Evolutionary conservation across 1,139 yeast genomes (phyloP).

Genomic region (Fermentozyma sake): DNA sequence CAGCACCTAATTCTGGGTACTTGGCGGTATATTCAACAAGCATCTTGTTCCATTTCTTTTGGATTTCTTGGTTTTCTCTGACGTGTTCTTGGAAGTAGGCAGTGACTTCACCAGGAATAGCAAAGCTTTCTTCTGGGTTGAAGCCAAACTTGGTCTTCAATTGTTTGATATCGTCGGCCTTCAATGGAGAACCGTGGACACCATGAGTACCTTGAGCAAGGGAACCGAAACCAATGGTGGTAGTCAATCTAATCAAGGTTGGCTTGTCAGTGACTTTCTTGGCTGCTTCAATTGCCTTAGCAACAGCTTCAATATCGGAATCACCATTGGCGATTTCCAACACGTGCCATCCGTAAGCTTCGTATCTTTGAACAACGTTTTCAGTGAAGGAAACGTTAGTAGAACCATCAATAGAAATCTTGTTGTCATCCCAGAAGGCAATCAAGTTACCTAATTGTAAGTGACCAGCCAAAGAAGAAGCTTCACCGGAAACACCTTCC

Average conservation of each 20-base stretch:
- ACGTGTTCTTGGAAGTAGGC: conserved; percentile 60
- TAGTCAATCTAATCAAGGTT: conserved; percentile 80
- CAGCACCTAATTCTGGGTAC: conserved; percentile 79
- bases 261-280: conserved; percentile 74
- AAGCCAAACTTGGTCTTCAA: conserved; percentile 83
- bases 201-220: conserved; percentile 79
- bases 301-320: conserved; percentile 68
- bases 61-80: conserved; percentile 54
- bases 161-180: conserved; percentile 88
- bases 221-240: conserved; percentile 96
- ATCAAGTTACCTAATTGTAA: conserved; percentile 90
- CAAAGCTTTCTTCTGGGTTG: conserved; percentile 78
- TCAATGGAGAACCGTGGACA: conserved; percentile 97
- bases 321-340: conserved; percentile 77
- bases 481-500: conserved; percentile 98
- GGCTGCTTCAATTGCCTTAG: conserved; percentile 70
- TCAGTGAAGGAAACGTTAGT: conserved; percentile 92
- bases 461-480: conserved; percentile 95
- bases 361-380: conserved; percentile 81
- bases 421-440: conserved; percentile 96
- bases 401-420: conserved; percentile 94
- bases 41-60: conserved; percentile 69
- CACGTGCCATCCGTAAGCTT: conserved; percentile 94
- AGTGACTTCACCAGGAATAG: conserved; percentile 79
- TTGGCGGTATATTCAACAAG: conserved; percentile 60